Evolutionary conservation across 495 filamentous ascomycete genomes (phyloP).

Genomic region (Talaromyces thailandensis): DNA sequence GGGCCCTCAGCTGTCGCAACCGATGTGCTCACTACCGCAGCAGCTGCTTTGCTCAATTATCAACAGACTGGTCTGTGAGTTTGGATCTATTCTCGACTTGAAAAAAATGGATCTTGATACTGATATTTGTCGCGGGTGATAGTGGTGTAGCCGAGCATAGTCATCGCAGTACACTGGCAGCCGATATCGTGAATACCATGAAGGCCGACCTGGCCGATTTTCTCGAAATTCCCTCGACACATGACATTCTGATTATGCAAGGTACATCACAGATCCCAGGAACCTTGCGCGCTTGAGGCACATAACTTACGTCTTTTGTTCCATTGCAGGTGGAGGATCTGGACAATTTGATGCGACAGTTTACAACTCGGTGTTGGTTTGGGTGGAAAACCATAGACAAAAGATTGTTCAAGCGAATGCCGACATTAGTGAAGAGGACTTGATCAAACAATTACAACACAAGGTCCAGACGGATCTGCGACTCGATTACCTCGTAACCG

Average conservation of each 20-base stretch:
- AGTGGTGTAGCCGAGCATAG: conserved; percentile 65
- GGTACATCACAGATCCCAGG: conserved; percentile 12
- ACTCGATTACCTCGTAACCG: conserved; percentile 86
- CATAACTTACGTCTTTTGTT: not conserved
- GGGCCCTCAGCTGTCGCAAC: conserved; percentile 77
- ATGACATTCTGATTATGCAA: conserved; percentile 77
- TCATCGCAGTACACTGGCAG: conserved; percentile 74
- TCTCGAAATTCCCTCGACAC: conserved; percentile 65
- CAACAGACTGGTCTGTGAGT: conserved; percentile 70
- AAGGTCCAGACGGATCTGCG: conserved; percentile 58
- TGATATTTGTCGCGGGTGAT: not conserved
- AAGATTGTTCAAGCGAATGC: conserved; percentile 24
- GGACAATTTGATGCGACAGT: conserved; percentile 74
- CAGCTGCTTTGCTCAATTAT: conserved; percentile 65
- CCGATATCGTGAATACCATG: conserved; percentile 55
- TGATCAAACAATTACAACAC: conserved; percentile 50
- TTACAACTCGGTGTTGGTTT: conserved; percentile 72
- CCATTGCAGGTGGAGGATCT: conserved; percentile 50
- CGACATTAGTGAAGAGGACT: conserved; percentile 36
- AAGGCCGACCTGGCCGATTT: conserved; percentile 58
- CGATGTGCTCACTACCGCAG: conserved; percentile 2
- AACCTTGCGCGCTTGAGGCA: not conserved
- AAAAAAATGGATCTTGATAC: not conserved
- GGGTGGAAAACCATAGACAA: conserved; percentile 52
- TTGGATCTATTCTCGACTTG: not conserved